phyloP scores from a whole-genome alignment of 75 land plant species.

The Pinus albicaulis region DNA sequence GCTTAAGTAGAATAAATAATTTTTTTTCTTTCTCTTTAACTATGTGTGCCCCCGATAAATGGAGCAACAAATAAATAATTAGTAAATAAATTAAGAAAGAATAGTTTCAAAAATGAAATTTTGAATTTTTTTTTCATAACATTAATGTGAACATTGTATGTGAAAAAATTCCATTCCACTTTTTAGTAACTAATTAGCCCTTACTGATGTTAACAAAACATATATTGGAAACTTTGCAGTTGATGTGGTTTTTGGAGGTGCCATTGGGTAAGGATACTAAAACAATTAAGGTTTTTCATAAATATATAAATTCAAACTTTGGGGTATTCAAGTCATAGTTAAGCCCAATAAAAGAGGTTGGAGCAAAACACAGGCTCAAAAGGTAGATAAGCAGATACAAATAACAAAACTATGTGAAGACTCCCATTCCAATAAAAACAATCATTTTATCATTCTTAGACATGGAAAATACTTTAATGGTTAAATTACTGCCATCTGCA shows the following conservation, averaged over 20 bases:
- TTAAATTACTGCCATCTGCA: constrained; percentile 51
- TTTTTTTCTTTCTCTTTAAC: no score
- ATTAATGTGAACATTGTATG: no score
- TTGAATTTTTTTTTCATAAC: no score
- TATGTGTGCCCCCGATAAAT: no score
- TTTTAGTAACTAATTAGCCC: no score
- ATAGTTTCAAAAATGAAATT: no score
- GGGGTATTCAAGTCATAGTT: constrained; percentile 45
- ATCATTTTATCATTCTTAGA: constrained; percentile 45
- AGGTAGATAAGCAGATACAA: constrained; percentile 46
- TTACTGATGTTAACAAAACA: constrained; percentile 36
- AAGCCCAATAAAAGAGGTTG: constrained; percentile 51
- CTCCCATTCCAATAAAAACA: constrained; percentile 51
- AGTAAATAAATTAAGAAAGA: no score
- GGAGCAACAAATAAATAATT: no score
- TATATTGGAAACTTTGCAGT: constrained; percentile 40
- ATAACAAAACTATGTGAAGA: constrained; percentile 55
- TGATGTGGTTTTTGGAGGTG: constrained; percentile 34
- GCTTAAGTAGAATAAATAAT: no score
- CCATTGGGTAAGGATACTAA: constrained; percentile 40
- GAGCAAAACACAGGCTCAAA: constrained; percentile 42
- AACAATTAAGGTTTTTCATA: constrained; percentile 42
- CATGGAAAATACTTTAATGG: constrained; percentile 38
- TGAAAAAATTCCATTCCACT: no score
- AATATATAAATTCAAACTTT: constrained; percentile 38